Evolutionary conservation across 169 alveolate species (phyloP).

Genomic region (Cryptosporidium andersoni): DNA sequence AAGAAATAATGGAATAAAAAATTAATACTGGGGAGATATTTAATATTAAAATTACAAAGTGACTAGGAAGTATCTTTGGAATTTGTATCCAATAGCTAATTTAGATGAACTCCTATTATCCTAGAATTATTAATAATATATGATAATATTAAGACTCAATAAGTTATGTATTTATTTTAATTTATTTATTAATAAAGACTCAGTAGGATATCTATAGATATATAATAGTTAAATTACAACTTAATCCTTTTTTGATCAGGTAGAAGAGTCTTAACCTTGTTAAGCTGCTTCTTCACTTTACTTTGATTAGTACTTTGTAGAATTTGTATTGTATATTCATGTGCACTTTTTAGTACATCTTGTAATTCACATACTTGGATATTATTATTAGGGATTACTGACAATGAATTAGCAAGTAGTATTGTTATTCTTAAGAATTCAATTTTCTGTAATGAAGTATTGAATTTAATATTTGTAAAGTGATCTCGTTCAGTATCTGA

Average conservation of each 20-base stretch:
- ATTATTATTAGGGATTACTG: neutral
- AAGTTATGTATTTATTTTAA: neutral
- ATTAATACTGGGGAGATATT: too few relatives aligned
- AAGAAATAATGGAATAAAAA: too few relatives aligned
- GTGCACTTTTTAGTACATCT: too few relatives aligned
- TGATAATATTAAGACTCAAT: too few relatives aligned
- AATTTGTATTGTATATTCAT: too few relatives aligned
- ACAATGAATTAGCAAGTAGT: slow-evolving; percentile 30
- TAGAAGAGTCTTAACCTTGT: slow-evolving; percentile 25
- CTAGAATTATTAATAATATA: too few relatives aligned
- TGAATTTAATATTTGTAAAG: slow-evolving; percentile 13
- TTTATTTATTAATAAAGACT: slow-evolving; percentile 2
- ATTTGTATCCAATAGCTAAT: too few relatives aligned
- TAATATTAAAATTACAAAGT: too few relatives aligned
- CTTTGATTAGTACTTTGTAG: neutral
- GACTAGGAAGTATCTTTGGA: too few relatives aligned
- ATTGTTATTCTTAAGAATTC: slow-evolving; percentile 20
- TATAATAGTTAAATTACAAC: too few relatives aligned
- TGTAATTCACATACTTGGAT: slow-evolving; percentile 1
- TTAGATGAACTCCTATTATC: too few relatives aligned
- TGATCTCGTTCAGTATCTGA: slow-evolving; percentile 4
- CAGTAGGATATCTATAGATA: too few relatives aligned
- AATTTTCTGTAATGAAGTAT: slow-evolving; percentile 29
- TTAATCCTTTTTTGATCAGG: slow-evolving; percentile 1
- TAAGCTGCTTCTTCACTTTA: slow-evolving; percentile 49